Evolutionary conservation across 345 rosid species (phyloP).

Genomic region (Citrus unshiu): DNA sequence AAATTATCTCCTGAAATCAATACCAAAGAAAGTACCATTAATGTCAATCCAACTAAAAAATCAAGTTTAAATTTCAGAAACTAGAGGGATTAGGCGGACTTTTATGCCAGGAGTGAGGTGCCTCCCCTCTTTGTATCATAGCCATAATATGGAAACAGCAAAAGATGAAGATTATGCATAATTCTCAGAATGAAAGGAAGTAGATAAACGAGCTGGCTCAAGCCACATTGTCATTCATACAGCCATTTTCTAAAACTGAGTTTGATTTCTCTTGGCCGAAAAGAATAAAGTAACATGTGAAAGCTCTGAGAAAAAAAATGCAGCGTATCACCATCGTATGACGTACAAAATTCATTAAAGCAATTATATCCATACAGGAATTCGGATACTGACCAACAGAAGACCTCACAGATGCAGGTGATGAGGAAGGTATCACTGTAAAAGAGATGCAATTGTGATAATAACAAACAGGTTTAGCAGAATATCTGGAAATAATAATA

Average conservation of each 20-base stretch:
- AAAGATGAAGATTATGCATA: neutral
- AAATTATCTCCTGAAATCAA: conserved; percentile 14
- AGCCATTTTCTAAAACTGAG: neutral
- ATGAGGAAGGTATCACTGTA: conserved; percentile 17
- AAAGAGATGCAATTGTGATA: neutral
- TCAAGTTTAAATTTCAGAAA: neutral
- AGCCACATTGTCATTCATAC: no score
- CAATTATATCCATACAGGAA: conserved; percentile 18
- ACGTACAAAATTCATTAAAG: neutral
- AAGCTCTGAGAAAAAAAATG: neutral
- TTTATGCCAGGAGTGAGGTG: conserved; percentile 16
- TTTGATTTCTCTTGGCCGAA: neutral
- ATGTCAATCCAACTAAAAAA: neutral
- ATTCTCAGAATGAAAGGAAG: neutral
- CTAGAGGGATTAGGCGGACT: neutral
- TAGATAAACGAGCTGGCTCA: no score
- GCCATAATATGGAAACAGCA: conserved; percentile 16
- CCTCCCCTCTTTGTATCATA: conserved; percentile 21
- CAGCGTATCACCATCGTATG: neutral
- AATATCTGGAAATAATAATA: neutral
- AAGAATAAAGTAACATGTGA: neutral
- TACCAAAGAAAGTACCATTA: neutral
- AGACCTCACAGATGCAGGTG: neutral
- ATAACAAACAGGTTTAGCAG: neutral
- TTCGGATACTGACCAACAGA: conserved; percentile 13